A percentile compares a stretch with the other conserved stretches of the same genome.
phyloP scores from a whole-genome alignment of 169 alveolate species.

The Plasmodium blacklocki region DNA sequence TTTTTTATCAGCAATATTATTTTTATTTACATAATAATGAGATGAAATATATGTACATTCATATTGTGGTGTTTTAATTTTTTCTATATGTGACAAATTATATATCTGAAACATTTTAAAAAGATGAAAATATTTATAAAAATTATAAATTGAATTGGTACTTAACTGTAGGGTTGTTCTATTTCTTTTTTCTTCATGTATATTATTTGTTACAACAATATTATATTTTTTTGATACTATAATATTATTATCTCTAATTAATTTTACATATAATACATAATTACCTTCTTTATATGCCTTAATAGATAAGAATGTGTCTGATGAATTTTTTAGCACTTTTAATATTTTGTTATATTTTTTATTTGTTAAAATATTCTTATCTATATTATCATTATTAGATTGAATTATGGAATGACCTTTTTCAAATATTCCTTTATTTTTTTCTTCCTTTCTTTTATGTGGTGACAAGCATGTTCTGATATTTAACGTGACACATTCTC shows the following conservation, averaged over 20 bases:
- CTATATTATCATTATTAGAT: constrained; percentile 19
- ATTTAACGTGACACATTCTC: not conserved
- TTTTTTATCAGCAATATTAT: not conserved
- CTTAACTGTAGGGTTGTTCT: constrained; percentile 14
- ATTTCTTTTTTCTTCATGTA: not conserved
- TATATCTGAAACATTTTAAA: constrained; percentile 8
- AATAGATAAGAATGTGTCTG: constrained; percentile 42
- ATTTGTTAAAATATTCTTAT: not conserved
- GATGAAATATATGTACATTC: not conserved
- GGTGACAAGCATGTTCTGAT: not conserved
- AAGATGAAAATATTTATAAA: constrained; percentile 24
- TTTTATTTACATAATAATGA: not conserved
- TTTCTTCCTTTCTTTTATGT: not conserved
- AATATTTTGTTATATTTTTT: constrained; percentile 17
- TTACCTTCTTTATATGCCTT: constrained; percentile 37
- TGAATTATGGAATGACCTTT: no score
- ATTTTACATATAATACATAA: constrained; percentile 32
- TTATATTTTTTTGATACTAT: constrained; percentile 36
- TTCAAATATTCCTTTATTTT: not conserved
- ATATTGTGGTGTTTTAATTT: not conserved
- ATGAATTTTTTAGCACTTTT: not conserved
- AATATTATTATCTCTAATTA: not conserved
- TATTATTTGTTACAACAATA: constrained; percentile 16
- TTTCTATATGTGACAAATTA: not conserved
- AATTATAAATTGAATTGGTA: constrained; percentile 17